Evolutionary conservation across 257 asterid species (phyloP).

Genomic region (Solanum stenotomum): DNA sequence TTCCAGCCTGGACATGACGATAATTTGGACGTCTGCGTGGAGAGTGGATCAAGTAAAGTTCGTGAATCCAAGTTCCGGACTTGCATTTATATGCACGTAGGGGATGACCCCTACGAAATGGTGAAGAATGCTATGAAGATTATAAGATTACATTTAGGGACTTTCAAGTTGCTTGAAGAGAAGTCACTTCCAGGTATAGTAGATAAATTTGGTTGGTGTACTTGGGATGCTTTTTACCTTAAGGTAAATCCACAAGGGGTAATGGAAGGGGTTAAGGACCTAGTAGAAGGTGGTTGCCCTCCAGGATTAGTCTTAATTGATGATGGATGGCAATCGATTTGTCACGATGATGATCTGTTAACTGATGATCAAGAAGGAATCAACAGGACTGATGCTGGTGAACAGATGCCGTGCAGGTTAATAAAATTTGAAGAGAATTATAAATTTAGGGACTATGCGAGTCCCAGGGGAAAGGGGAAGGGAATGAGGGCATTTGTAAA

Average conservation of each 20-base stretch:
- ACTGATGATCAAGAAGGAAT: conserved; percentile 32
- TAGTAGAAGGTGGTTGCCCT: not conserved
- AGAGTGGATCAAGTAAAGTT: conserved; percentile 38
- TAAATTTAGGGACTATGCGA: conserved; percentile 11
- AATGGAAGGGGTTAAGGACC: conserved; percentile 39
- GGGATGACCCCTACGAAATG: conserved; percentile 9
- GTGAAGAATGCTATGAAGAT: conserved; percentile 12
- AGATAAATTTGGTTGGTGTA: conserved; percentile 45
- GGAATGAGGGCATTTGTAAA: not conserved
- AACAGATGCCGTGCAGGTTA: conserved; percentile 32
- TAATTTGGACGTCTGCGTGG: conserved; percentile 49
- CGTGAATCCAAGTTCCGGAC: not conserved
- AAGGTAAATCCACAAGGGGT: conserved; percentile 51
- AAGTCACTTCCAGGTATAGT: conserved; percentile 38
- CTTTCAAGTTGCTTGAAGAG: not conserved
- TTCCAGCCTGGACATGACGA: conserved; percentile 41
- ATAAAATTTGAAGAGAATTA: not conserved
- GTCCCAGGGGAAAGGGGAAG: not conserved
- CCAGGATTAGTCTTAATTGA: conserved; percentile 62
- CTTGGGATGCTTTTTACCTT: conserved; percentile 72
- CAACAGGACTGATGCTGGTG: conserved; percentile 26
- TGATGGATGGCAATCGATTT: conserved; percentile 75
- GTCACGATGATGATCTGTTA: conserved; percentile 23
- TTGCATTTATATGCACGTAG: not conserved
- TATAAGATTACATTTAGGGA: conserved; percentile 1